Conservation (phyloP, 257 asterid genomes). For the Lycium barbarum region DNA sequence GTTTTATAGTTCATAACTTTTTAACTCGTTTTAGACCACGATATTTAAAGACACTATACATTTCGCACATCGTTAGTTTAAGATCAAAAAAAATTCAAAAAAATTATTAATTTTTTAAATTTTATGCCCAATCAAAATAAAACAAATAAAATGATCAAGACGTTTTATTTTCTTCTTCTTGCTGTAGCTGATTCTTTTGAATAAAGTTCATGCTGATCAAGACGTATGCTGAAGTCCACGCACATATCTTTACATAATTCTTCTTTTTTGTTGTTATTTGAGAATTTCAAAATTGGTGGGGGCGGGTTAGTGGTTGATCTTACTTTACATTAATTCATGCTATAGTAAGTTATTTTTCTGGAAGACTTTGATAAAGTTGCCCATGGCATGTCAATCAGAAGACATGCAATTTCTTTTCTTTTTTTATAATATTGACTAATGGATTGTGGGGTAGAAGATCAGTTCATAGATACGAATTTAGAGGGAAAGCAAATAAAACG, state of each 20-base stretch:
- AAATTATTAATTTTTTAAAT: too few species aligned
- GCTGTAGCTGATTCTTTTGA: conserved; percentile 32
- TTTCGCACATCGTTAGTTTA: too few species aligned
- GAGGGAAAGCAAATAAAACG: conserved; percentile 31
- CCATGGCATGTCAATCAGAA: background rate
- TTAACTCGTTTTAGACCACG: too few species aligned
- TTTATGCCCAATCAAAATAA: too few species aligned
- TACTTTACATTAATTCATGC: conserved; percentile 24
- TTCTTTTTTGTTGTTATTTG: conserved; percentile 13
- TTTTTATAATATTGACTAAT: background rate
- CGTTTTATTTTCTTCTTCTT: background rate
- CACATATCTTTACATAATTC: background rate
- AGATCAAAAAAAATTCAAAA: too few species aligned
- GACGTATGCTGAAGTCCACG: conserved; percentile 39
- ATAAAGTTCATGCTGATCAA: conserved; percentile 30
- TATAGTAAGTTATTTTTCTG: background rate
- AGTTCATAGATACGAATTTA: conserved; percentile 32
- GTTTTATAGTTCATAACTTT: too few species aligned
- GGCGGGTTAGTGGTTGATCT: conserved; percentile 7
- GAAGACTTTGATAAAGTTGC: conserved; percentile 34
- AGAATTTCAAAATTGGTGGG: conserved; percentile 24
- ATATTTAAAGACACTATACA: too few species aligned
- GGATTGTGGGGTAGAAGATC: conserved; percentile 42
- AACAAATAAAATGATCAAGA: too few species aligned
- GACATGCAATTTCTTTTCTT: conserved; percentile 25